Percentiles rank a stretch among this genome's conserved stretches.
These are phyloP conservation scores for Fusarium sterilihyphosum DNA, from an alignment of 2,329 filamentous ascomycete species.

Conservation along the genomic window DNA sequence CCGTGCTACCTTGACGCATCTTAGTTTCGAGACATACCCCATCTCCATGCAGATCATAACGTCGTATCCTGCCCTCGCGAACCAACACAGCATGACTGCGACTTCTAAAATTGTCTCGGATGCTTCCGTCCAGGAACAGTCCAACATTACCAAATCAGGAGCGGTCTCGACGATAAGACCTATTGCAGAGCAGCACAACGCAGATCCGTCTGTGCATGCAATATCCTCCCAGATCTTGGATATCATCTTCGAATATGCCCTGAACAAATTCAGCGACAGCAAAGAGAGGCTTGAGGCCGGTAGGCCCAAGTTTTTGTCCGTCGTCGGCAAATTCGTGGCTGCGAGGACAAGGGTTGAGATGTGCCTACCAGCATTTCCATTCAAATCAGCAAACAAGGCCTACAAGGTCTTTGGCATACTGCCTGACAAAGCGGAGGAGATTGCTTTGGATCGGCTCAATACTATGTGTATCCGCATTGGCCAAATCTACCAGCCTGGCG, in stretches of 20 bases:
- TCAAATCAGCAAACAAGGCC: conserved; percentile 49
- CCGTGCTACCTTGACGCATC: not conserved
- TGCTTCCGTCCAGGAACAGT: not conserved
- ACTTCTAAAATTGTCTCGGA: not conserved
- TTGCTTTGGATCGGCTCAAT: conserved; percentile 42
- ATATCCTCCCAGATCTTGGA: not conserved
- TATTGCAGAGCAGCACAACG: not conserved
- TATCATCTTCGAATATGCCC: conserved; percentile 5
- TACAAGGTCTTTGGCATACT: conserved; percentile 46
- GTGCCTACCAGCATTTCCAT: conserved; percentile 47
- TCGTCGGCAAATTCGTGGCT: not conserved
- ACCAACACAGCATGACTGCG: not conserved
- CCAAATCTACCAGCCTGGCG: conserved; percentile 44
- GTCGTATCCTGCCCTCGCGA: not conserved
- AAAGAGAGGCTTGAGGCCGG: not conserved
- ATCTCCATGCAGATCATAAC: not conserved
- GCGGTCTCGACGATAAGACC: not conserved
- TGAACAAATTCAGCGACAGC: conserved; percentile 15
- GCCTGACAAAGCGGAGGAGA: conserved; percentile 47
- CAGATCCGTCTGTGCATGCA: not conserved
- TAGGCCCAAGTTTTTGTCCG: not conserved
- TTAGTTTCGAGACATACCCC: not conserved
- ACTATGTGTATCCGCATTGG: conserved; percentile 43
- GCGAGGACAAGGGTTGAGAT: not conserved
- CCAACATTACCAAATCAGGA: not conserved